Evolutionary conservation across 305 asterid species (phyloP).

Genomic region (Fraxinus angustifolia): DNA sequence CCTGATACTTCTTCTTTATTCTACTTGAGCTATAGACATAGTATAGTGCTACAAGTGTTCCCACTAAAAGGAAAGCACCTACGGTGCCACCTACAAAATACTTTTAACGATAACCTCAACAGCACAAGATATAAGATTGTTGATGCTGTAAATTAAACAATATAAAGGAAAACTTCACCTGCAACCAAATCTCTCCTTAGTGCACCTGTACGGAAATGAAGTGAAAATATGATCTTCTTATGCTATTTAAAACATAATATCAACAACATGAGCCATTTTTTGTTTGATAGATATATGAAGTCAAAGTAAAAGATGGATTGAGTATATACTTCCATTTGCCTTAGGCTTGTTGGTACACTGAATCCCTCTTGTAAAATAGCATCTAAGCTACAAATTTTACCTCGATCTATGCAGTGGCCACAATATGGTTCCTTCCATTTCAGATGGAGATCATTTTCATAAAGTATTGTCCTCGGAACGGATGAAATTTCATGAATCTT

Average conservation of each 20-base stretch:
- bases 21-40: constrained; percentile 18
- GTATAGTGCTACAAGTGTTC: neutral
- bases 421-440: constrained; percentile 21
- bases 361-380: neutral
- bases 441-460: neutral
- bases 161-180: neutral
- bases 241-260: neutral
- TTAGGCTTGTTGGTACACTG: neutral
- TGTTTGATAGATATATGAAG: neutral
- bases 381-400: neutral
- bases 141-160: neutral
- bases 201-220: neutral
- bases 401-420: constrained; percentile 18
- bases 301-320: neutral
- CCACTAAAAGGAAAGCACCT: neutral
- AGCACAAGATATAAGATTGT: neutral
- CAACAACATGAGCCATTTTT: neutral
- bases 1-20: constrained; percentile 24
- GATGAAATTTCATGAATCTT: neutral
- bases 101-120: too few relatives aligned
- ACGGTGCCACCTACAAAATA: constrained; percentile 8
- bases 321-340: neutral
- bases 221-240: neutral
- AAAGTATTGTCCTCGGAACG: neutral
- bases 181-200: neutral